Percentiles rank a stretch among this genome's conserved stretches.
Evolutionary conservation across 2,329 filamentous ascomycete genomes (phyloP).

Genomic region (Conoideocrella luteorostrata): DNA sequence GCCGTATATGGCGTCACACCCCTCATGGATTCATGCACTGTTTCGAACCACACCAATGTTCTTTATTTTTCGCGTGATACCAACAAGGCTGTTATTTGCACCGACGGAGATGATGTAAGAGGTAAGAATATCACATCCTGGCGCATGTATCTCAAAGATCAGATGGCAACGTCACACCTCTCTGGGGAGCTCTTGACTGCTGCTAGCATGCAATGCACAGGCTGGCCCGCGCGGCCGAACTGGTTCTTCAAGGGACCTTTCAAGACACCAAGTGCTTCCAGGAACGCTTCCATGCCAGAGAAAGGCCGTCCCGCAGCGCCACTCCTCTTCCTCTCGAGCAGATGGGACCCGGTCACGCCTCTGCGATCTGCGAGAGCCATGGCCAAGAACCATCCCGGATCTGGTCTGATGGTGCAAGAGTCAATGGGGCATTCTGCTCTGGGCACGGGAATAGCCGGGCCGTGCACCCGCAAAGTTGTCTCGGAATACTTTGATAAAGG

Average conservation of each 20-base stretch:
- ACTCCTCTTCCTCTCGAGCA: neutral
- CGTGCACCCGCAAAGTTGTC: neutral
- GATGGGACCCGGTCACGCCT: neutral
- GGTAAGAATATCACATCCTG: neutral
- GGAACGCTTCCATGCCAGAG: neutral
- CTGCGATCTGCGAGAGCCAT: neutral
- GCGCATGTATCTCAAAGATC: neutral
- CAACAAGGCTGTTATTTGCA: neutral
- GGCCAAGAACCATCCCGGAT: neutral
- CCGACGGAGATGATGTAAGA: neutral
- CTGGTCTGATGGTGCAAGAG: neutral
- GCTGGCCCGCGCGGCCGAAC: neutral
- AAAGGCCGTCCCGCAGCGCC: neutral
- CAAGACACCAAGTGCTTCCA: neutral
- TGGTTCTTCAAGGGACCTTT: neutral
- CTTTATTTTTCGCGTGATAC: neutral
- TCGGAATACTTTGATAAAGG: neutral
- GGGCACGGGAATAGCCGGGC: neutral
- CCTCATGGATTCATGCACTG: too few species aligned
- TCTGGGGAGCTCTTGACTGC: neutral
- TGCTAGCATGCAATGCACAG: neutral
- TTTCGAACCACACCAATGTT: neutral
- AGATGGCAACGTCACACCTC: neutral
- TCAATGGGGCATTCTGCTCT: neutral
- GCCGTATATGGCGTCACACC: too few species aligned